Percentiles rank a stretch among this genome's conserved stretches.
These are phyloP conservation scores for Pseudoneurospora amorphoporcata DNA, from an alignment of 495 filamentous ascomycete genomes.

Conservation along the genomic window DNA sequence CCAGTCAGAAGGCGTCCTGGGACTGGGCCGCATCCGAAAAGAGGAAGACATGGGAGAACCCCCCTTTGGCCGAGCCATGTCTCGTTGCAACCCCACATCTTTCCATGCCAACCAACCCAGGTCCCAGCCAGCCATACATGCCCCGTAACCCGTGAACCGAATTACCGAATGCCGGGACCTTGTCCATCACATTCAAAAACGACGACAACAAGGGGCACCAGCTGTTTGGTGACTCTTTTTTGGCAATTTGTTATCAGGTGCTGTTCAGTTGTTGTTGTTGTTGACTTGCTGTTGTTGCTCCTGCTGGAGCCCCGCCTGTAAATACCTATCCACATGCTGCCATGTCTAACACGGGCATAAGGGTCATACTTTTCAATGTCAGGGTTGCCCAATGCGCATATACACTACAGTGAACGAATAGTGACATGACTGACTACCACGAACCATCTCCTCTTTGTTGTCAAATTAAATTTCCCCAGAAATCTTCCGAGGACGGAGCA, in stretches of 20 bases:
- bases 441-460: background rate
- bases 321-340: background rate
- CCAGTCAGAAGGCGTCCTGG: background rate
- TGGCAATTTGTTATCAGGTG: background rate
- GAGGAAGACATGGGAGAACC: background rate
- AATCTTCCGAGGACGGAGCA: background rate
- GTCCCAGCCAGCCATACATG: background rate
- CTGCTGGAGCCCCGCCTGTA: background rate
- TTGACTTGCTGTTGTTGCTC: background rate
- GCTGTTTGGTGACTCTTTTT: background rate
- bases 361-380: background rate
- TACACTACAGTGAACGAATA: background rate
- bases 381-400: background rate
- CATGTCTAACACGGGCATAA: background rate
- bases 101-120: background rate
- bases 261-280: background rate
- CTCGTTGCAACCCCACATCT: background rate
- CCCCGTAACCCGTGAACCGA: background rate
- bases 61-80: background rate
- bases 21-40: background rate
- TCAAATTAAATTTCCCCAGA: background rate
- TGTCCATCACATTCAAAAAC: background rate
- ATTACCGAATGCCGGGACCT: background rate
- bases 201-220: background rate
- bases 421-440: background rate